Base-by-base conservation (phyloP, 768 basidiomycete species). In the Lactifluus volemus region DNA sequence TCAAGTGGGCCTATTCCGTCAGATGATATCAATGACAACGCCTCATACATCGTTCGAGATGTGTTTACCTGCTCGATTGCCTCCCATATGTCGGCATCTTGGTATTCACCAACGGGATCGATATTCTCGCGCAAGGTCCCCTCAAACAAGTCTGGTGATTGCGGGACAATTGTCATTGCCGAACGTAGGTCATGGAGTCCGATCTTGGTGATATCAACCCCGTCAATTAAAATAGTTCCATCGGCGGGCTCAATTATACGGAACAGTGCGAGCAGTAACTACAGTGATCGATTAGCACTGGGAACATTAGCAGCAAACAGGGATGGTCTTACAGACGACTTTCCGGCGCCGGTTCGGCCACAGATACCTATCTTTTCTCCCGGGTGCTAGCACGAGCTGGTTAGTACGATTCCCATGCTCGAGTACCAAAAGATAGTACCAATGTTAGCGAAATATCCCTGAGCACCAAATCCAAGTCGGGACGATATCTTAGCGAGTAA, bases 311-410 rank as follows among this genome's bases (percentile, higher is more conserved):
- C 45, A 47, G 21, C 48, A 10, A 15, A 49, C 5, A 21, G 9
- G 15, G 11, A 1, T 3, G 32, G 0, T 58, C 80, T 64, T 65
- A 88, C 86, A 1, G 88, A 85, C 41, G 86, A 88, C 73, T 89
- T 89, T 63, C 88, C 81, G 69, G 86, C 79, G 19, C 90, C 94
- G 5, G 94, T 96, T 63, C 89, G 73, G 3, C 89, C 90, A 71
- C 86, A 83, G 5, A 97, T 84, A n/a, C 96, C 96, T 49, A 96
- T 82, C 72, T 94, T 96, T 70, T 95, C 89, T 49, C 80, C 83
- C 0, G 88, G 77, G 67, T 83, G 77, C 87, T 89, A 52, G 41
- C 49, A 53, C 17, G 21, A 10, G n/a, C 52, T 6, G 17, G 58
- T 60, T 52, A 55, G 41, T 42, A 15, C 12, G 11, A 38, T 1